Percentiles rank a stretch among this genome's conserved stretches.
Conservation (phyloP, 2,329 filamentous ascomycete genomes). For the Paraconiothyrium brasiliense region DNA sequence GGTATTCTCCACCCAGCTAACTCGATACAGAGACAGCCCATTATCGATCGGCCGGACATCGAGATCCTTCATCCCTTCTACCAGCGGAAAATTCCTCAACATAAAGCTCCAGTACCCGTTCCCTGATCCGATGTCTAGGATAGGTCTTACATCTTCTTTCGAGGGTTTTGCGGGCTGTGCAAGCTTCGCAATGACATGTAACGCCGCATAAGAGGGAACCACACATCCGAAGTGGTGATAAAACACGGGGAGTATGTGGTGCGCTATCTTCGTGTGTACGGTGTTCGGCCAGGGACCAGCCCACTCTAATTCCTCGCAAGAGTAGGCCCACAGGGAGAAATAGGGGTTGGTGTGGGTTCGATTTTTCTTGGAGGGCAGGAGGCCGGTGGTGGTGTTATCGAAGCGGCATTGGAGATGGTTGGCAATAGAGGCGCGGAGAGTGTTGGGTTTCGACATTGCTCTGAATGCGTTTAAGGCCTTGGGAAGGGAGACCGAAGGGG, state of each 20-base stretch:
- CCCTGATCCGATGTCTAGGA: conserved; percentile 75
- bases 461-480: conserved; percentile 70
- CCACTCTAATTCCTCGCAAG: conserved; percentile 71
- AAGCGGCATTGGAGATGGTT: conserved; percentile 65
- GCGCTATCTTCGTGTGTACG: conserved; percentile 63
- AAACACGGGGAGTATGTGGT: conserved; percentile 75
- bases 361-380: conserved; percentile 53
- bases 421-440: conserved; percentile 66
- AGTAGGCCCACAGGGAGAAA: conserved; percentile 73
- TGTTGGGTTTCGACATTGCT: conserved; percentile 72
- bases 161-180: conserved; percentile 45
- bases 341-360: conserved; percentile 69
- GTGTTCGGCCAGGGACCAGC: conserved; percentile 66
- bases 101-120: conserved; percentile 81
- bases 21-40: conserved; percentile 73
- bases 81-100: conserved; percentile 73
- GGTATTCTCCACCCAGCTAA: conserved; percentile 74
- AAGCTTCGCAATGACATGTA: conserved; percentile 68
- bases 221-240: conserved; percentile 84
- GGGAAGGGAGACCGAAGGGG: conserved; percentile 65
- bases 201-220: conserved; percentile 72
- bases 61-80: conserved; percentile 63
- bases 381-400: conserved; percentile 48
- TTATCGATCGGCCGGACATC: conserved; percentile 71
- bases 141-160: conserved; percentile 53